Evolutionary conservation across 2,329 filamentous ascomycete species (phyloP).

Genomic region (Aureobasidium musti): DNA sequence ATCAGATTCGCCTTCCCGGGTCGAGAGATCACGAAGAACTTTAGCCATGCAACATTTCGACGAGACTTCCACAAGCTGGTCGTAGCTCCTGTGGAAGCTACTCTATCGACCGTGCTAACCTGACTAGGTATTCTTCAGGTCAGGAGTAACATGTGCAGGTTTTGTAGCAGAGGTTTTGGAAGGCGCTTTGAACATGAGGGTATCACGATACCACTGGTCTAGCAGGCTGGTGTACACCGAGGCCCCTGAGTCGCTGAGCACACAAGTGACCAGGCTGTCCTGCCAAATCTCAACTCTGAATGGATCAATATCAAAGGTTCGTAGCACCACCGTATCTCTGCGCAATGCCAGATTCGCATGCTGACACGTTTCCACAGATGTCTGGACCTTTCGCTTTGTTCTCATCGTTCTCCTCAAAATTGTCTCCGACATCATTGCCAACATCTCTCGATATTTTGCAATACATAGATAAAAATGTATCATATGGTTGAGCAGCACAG

Average conservation of each 20-base stretch:
- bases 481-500: background rate
- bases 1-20: conserved; percentile 13
- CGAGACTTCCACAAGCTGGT: background rate
- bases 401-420: conserved; percentile 91
- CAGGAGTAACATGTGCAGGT: background rate
- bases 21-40: background rate
- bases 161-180: too few relatives aligned
- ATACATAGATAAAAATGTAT: background rate
- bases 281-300: conserved; percentile 95
- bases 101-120: background rate
- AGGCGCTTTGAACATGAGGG: too few relatives aligned
- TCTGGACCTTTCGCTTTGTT: conserved; percentile 96
- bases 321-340: conserved; percentile 27
- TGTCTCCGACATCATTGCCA: conserved; percentile 93
- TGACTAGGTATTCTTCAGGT: background rate
- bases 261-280: conserved; percentile 90
- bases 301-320: conserved; percentile 99
- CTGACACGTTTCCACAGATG: conserved; percentile 60
- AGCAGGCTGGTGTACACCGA: conserved; percentile 99
- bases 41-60: background rate
- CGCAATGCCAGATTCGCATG: conserved; percentile 26
- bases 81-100: conserved; percentile 3
- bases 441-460: conserved; percentile 77
- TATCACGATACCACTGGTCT: too few relatives aligned
- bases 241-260: conserved; percentile 93